Evolutionary conservation across 2,329 filamentous ascomycete genomes (phyloP), one percentile per base, ranked within the genome.

Genomic region (Dothistroma pini): DNA sequence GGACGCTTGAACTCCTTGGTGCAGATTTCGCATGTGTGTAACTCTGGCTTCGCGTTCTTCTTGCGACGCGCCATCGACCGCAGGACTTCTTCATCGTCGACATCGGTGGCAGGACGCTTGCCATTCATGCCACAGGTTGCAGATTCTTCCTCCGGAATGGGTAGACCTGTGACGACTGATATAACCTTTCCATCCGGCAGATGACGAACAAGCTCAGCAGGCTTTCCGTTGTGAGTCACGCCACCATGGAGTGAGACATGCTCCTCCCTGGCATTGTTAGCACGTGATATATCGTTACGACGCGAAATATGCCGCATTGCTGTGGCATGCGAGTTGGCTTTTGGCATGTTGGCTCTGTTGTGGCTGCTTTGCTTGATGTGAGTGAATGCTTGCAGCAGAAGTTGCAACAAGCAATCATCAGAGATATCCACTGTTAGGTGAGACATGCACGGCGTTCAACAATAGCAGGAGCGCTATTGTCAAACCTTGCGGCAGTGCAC

Each of bases 31-130:
- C 74, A 75, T 32, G 67, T 68, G 56, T 75, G 73, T 25, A 73
- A 75, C 65, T 74, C 72, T 31, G 72, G 71, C 57, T 73, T 73
- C 38, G 91, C 91, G 62, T 93, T 93, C 85, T 96, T 96, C 85
- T 96, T 96, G 68, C 92, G 89, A 61, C 93, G 89, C 60, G 93
- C 93, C 93, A 97, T 97, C 47, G 93, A 97, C 54, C 93, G 90
- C 77, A 88, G 86, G 65, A 92, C 89, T 69, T 89, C 87, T 69
- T 91, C 91, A 61, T 93, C 90, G 16, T 86, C 83, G 70, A 88
- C 85, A 64, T 78, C 80, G 48, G 64, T 62, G 35, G 83, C 74
- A 54, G 78, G 72, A 58, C 83, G 81, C 78, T 86, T 87, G 51
- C 51, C 51, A 32, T 32, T 53, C 69, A 80, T 75, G 70, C 76